Evolutionary conservation across 2,329 filamentous ascomycete species (phyloP), one percentile per base, ranked within the genome.

Genomic region (Penicillium sp.): DNA sequence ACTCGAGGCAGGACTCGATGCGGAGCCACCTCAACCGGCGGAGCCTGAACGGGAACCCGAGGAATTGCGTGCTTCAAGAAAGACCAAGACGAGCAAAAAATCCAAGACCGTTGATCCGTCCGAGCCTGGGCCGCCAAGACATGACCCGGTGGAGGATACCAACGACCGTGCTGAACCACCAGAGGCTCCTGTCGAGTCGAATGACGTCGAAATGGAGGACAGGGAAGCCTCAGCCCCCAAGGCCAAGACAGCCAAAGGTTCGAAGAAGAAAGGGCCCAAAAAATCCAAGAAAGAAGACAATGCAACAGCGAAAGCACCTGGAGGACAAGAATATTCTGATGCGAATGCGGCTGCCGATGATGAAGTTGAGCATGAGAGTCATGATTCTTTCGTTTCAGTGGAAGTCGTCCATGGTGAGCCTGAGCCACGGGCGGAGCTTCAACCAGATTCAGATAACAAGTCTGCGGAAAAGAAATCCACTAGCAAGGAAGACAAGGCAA

Each of bases 1-100:
- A 32, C 66, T 85, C 1, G 75, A 83, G 52, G 78, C 75, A 2
- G 82, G 83, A 40, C 69, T 85, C 7, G 76, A 81, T 29, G 67
- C 71, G 18, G 74, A 71, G 1, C 54, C 75, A 16, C 72, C 70
- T 2, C 74, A 80, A 20, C 28, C 22, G 18, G 71, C 39, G 13
- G 51, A 55, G 14, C 30, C 38, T 2, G 35, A 45, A 13, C 37
- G 42, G 8, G 51, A 54, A 16, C 29, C 41, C 1, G 36, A 45
- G 26, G 42, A 47, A 14, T 45, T 56, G 22, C 45, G 39, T 20
- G 27, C 48, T 23, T 51, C 45, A 9, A 59, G 58, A 23, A 61
- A 57, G 32, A 44, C 49, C 4, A 61, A 59, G 30, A 41, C 55
- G 3, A 56, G 42, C 32, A 62, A 59, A 45, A 61, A 57, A 33